These are phyloP conservation scores for Nakaseomyces glabratus DNA, from an alignment of 1,139 yeast genomes.

Conservation along the genomic window DNA sequence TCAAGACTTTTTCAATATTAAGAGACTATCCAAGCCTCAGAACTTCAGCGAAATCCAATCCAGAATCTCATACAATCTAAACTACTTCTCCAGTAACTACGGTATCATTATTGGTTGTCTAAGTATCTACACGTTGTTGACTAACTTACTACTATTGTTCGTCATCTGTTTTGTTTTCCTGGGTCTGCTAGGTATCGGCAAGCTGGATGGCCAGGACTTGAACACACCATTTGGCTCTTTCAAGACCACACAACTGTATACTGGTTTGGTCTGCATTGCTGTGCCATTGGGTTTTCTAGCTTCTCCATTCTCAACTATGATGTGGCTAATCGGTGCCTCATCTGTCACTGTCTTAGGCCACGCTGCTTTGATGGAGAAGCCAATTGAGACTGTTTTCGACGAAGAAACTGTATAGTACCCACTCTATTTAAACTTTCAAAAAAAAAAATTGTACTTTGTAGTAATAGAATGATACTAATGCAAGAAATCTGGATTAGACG, in stretches of 20 bases:
- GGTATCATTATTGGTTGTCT: conserved; percentile 64
- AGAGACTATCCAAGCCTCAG: conserved; percentile 81
- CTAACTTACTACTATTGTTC: conserved; percentile 75
- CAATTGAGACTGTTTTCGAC: conserved; percentile 93
- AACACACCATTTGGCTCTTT: conserved; percentile 57
- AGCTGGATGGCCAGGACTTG: conserved; percentile 73
- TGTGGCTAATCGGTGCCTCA: conserved; percentile 97
- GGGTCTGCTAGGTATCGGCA: conserved; percentile 73
- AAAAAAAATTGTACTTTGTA: too few relatives aligned
- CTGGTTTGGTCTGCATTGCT: conserved; percentile 68
- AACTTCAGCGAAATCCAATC: conserved; percentile 86
- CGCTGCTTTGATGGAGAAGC: conserved; percentile 93
- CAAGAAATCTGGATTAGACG: too few relatives aligned
- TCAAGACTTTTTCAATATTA: conserved; percentile 86
- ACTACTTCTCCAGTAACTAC: conserved; percentile 84
- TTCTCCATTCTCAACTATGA: conserved; percentile 82
- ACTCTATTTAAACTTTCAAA: too few relatives aligned
- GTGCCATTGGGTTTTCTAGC: conserved; percentile 89
- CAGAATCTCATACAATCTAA: conserved; percentile 76
- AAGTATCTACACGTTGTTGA: conserved; percentile 62
- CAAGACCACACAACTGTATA: conserved; percentile 79
- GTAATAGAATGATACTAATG: too few relatives aligned
- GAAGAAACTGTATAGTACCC: conserved; percentile 60
- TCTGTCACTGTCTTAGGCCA: conserved; percentile 81
- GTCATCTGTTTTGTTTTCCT: conserved; percentile 60